Evolutionary conservation across 352 stramenopile species (phyloP).

Genomic region (Phytophthora pinifolia): DNA sequence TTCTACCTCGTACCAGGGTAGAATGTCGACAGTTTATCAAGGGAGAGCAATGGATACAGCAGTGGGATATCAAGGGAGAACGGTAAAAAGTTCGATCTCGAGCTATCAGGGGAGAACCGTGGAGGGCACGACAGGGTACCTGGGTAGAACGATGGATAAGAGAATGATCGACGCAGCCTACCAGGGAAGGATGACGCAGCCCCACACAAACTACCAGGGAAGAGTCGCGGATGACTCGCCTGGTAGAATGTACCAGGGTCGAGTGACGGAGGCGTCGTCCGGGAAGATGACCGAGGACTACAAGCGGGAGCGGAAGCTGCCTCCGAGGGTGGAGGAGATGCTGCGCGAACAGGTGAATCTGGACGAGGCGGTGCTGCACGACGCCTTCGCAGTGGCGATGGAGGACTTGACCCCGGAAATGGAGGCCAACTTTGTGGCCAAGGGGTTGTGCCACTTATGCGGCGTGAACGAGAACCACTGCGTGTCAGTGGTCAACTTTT

Average conservation of each 20-base stretch:
- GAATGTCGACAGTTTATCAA: neutral
- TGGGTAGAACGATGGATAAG: no score
- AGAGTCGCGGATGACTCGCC: conserved; percentile 3
- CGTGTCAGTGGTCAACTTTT: conserved; percentile 79
- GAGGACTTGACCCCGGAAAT: conserved; percentile 56
- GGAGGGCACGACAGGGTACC: no score
- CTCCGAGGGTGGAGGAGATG: conserved; percentile 28
- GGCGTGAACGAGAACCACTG: conserved; percentile 44
- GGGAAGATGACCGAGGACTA: conserved; percentile 30
- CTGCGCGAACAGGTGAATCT: conserved; percentile 37
- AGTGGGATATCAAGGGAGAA: conserved; percentile 7
- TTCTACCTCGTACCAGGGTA: neutral
- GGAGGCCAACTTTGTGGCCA: conserved; percentile 75
- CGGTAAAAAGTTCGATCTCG: neutral
- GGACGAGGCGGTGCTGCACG: conserved; percentile 41
- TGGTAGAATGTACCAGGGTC: conserved; percentile 16
- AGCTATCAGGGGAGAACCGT: conserved; percentile 3
- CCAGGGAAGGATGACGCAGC: conserved; percentile 2
- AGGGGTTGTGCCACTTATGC: conserved; percentile 70
- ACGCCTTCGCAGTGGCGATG: conserved; percentile 52
- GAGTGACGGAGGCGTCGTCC: neutral
- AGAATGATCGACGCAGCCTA: neutral
- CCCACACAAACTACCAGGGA: conserved; percentile 4
- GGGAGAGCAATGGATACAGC: conserved; percentile 6
- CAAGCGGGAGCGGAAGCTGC: conserved; percentile 30